These are phyloP conservation scores for Brettanomyces anomalus DNA, from an alignment of 805 yeast genomes.

Conservation along the genomic window DNA sequence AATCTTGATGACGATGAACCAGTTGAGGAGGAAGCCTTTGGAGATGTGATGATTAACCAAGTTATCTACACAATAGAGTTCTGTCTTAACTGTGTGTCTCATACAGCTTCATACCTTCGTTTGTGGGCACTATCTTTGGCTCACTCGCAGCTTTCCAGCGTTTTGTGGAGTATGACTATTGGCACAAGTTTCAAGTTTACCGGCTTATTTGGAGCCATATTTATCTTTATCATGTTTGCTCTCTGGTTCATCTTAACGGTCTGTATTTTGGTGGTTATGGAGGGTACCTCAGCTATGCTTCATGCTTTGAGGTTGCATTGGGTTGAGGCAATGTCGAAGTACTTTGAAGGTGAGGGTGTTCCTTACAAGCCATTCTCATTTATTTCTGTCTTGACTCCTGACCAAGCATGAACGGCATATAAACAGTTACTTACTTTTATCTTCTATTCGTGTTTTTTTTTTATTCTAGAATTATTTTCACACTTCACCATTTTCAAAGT, in stretches of 20 bases:
- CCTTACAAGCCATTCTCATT: conserved; percentile 87
- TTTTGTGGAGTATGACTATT: conserved; percentile 93
- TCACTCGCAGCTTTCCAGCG: conserved; percentile 92
- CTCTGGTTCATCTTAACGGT: conserved; percentile 94
- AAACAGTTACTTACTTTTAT: too few relatives aligned
- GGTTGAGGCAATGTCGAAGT: conserved; percentile 99
- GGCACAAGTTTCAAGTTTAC: conserved; percentile 62
- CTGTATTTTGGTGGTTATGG: conserved; percentile 89
- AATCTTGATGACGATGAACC: conserved; percentile 42
- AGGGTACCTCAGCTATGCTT: conserved; percentile 98
- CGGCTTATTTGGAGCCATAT: conserved; percentile 59
- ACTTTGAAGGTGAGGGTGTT: conserved; percentile 93
- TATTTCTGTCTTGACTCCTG: conserved; percentile 18
- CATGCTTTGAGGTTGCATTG: conserved; percentile 98
- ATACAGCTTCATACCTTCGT: conserved; percentile 93
- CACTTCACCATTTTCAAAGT: too few relatives aligned
- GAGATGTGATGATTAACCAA: conserved; percentile 94
- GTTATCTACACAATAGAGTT: conserved; percentile 97
- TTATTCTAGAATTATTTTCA: too few relatives aligned
- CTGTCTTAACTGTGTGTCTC: conserved; percentile 95
- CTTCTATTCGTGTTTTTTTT: too few relatives aligned
- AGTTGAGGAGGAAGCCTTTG: conserved; percentile 60
- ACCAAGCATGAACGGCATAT: background rate
- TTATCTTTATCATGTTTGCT: conserved; percentile 74
- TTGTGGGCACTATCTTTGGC: conserved; percentile 97